Evolutionary conservation across 2,329 filamentous ascomycete species (phyloP), one percentile per base, ranked within the genome.

Genomic region (Aspergillus flavus): DNA sequence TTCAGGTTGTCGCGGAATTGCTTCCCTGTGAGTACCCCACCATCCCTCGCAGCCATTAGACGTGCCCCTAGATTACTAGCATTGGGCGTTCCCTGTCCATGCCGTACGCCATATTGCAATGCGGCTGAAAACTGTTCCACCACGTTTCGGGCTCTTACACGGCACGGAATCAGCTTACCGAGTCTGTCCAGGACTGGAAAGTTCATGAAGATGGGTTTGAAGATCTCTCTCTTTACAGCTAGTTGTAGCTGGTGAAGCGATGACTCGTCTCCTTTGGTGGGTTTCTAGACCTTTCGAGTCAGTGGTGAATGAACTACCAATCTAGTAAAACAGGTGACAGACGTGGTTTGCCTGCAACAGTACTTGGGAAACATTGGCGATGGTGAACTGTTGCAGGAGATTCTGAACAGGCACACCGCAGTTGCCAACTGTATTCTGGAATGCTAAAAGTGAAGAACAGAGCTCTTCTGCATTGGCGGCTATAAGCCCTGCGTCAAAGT

Each of bases 1-100:
- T 74, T 76, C 41, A 76, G 57, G 53, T 80, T 80, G 57, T 78
- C 74, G 11, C 74, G 71, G 43, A 78, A 72, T 39, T 79, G 74
- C 60, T 73, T 71, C 57, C 76, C 72, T 21, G 69, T 71, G 16
- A 70, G 63, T n/a, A 62, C 57, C 4, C 74, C 72, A 32, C 61
- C 50, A 59, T 56, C 59, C 36, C 46, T 50, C 7, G 55, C 57
- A 23, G 28, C 19, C 1, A 52, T 46, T 12, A 52, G 28, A 5
- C 48, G 48, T 21, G 48, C 9, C 19, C 48, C 48, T 11, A 52
- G 9, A 10, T 52, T 32, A 6, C 10, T 6, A 6, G 48, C 10
- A 12, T 52, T 32, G 7, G 48, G 16, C 1, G 28, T 9, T 12
- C 6, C 6, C 48, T 52, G 48, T 30, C 48, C 48, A n/a, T 52